Base-by-base conservation (phyloP, 139 green algal genomes). In the Volvox africanus region DNA sequence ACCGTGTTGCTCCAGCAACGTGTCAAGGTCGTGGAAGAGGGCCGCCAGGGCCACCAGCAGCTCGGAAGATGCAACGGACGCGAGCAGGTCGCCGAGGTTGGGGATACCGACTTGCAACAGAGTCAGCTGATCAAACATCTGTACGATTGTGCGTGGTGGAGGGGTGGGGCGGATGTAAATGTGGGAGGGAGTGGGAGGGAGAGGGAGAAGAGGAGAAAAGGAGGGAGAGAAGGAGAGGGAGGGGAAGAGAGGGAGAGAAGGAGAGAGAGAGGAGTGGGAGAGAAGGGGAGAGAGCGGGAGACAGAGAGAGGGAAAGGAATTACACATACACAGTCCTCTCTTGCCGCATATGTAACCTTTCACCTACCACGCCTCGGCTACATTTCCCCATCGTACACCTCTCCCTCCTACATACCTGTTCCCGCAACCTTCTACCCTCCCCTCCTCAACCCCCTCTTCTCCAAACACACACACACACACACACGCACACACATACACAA, bases 101-200 rank as follows among this genome's bases (percentile, higher is more conserved):
- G 32, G 2, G 19, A 92, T 32, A 0, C 19, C 24, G 22, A 88
- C 67, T 81, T 88, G 62, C n/a, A 92, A n/a, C 88, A 92, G 80
- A 5, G 88, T 92, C 68, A 92, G 80, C 37, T 84, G 68, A 22
- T 92, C 80, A n/a, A 85, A 92, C 81, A 92, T 88, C 89, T 92
- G 88, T 28, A 35, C 21, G 21, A 24, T 26, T 24, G 24, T 24
- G 65, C 65, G 65, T 26, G 62, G 62, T 17, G 17, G 62, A 19
- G 62, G 19, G 19, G 19, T 17, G 62, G 62, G 19, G 19, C 17
- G 62, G 62, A 69, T 26, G 17, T 17, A 19, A 19, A 19, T 17
- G 65, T 24, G 65, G 16, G 65, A 28, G 65, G 11, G 65, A 28
- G 65, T 11, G 5, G 5, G 65, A 11, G 65, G 65, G 24, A 73